Base-by-base conservation (phyloP, 139 green algal genomes). In the Haematococcus lacustris region DNA sequence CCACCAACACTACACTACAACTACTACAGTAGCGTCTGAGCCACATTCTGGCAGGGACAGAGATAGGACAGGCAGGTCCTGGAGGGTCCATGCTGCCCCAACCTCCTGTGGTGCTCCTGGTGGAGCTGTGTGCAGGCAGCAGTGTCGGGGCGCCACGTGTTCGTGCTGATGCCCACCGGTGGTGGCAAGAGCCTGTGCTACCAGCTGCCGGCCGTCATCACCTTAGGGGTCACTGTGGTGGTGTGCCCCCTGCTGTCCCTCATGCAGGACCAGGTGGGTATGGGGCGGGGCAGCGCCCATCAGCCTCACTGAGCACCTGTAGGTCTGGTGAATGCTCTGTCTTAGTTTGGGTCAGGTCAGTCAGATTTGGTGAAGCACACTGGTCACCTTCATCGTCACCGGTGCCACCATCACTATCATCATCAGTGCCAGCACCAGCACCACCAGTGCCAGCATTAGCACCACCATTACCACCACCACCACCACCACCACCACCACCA, bases 191-290 rank as follows among this genome's bases (percentile, higher is more conserved):
- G n/a, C n/a, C n/a, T n/a, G n/a, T n/a, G n/a, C n/a, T n/a, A n/a
- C n/a, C n/a, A n/a, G n/a, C n/a, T n/a, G n/a, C n/a, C n/a, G n/a
- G n/a, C n/a, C n/a, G n/a, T n/a, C n/a, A n/a, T n/a, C n/a, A n/a
- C n/a, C n/a, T n/a, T n/a, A n/a, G n/a, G n/a, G 9, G 57, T 97
- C 0, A 94, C 92, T 2, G 78, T 99, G 40, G 95, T 99, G 33
- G 87, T 99, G 9, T 96, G 91, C 28, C 95, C 95, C 28, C 87
- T 99, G 65, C 82, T 99, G 34, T 94, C 90, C 0, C 87, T 98
- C 41, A 97, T 98, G 84, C 91, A 98, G 41, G 94, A 98, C 77
- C 92, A 96, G 87, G 87, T 95, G 51, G 5, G 72, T 66, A 69
- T 57, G 47, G 47, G 17, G 21, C 13, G 47, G 47, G 13, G 47